Evolutionary conservation across 345 rosid genomes (phyloP).

Genomic region (Diplotaxis tenuifolia): DNA sequence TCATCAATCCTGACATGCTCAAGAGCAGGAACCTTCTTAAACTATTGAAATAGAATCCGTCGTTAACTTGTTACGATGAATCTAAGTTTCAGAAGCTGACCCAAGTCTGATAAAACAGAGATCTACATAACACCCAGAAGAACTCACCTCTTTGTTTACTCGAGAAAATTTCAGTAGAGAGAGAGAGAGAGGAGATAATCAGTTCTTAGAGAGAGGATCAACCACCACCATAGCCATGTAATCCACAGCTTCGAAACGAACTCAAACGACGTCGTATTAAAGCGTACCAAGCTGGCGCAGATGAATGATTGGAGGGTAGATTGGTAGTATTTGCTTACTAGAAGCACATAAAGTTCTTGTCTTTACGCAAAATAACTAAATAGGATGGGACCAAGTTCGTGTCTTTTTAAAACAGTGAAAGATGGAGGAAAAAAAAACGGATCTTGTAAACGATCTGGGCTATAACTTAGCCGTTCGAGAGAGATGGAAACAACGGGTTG

Average conservation of each 20-base stretch:
- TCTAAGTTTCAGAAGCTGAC: slow-evolving; percentile 9
- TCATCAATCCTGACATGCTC: slow-evolving; percentile 10
- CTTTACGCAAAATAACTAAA: slow-evolving; percentile 21
- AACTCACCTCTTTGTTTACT: slow-evolving; percentile 6
- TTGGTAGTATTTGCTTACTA: slow-evolving; percentile 6
- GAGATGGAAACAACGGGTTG: not conserved
- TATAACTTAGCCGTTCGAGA: slow-evolving; percentile 18
- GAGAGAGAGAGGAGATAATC: not conserved
- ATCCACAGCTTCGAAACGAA: slow-evolving; percentile 24
- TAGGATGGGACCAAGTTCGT: slow-evolving; percentile 25
- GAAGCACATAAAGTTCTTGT: slow-evolving; percentile 11
- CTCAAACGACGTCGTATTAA: slow-evolving; percentile 21
- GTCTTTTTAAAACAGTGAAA: slow-evolving; percentile 1
- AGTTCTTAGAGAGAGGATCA: not conserved
- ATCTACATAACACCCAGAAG: slow-evolving; percentile 11
- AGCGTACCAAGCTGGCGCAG: slow-evolving; percentile 7
- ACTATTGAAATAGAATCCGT: not conserved
- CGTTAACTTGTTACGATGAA: not conserved
- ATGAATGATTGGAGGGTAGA: slow-evolving; percentile 22
- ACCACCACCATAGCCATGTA: slow-evolving; percentile 17
- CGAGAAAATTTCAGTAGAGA: not conserved
- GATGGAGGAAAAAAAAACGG: not conserved
- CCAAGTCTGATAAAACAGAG: slow-evolving; percentile 21
- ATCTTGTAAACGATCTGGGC: slow-evolving; percentile 20
- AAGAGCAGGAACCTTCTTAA: not conserved